A percentile compares a stretch with the other conserved stretches of the same genome.
Evolutionary conservation across 2,329 filamentous ascomycete genomes (phyloP).

Genomic region (Fusarium palustre): DNA sequence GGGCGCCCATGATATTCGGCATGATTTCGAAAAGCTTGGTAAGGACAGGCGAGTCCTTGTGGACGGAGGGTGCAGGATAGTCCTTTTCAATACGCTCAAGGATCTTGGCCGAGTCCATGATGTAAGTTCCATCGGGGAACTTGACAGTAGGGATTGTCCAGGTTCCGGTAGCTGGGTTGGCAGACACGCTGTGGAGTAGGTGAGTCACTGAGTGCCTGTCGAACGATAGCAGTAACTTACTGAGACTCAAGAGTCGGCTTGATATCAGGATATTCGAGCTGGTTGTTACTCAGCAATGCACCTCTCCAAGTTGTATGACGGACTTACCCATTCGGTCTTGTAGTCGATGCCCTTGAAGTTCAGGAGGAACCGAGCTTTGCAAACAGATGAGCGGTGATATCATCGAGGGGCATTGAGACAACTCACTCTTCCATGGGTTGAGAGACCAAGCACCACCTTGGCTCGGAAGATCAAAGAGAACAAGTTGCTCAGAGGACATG

Average conservation of each 20-base stretch:
- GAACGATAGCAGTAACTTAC: slow-evolving; percentile 52
- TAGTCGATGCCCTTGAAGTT: slow-evolving; percentile 78
- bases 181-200: slow-evolving; percentile 24
- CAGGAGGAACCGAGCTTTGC: slow-evolving; percentile 69
- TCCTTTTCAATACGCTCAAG: slow-evolving; percentile 67
- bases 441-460: slow-evolving; percentile 69
- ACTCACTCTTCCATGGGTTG: slow-evolving; percentile 77
- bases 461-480: slow-evolving; percentile 73
- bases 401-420: neutral
- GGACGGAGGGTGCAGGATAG: slow-evolving; percentile 68
- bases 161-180: slow-evolving; percentile 40
- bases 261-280: slow-evolving; percentile 75
- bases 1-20: slow-evolving; percentile 42
- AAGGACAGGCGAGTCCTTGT: slow-evolving; percentile 66
- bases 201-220: slow-evolving; percentile 1
- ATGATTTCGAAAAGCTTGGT: slow-evolving; percentile 58
- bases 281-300: neutral
- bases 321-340: slow-evolving; percentile 70
- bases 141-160: slow-evolving; percentile 63
- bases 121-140: slow-evolving; percentile 66
- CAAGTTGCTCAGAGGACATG: slow-evolving; percentile 56
- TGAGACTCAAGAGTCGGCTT: slow-evolving; percentile 65
- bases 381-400: slow-evolving; percentile 5
- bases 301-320: neutral
- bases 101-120: slow-evolving; percentile 75